Evolutionary conservation across 176 grass and related monocot genomes (phyloP).

Genomic region (Tillandsia leiboldiana): DNA sequence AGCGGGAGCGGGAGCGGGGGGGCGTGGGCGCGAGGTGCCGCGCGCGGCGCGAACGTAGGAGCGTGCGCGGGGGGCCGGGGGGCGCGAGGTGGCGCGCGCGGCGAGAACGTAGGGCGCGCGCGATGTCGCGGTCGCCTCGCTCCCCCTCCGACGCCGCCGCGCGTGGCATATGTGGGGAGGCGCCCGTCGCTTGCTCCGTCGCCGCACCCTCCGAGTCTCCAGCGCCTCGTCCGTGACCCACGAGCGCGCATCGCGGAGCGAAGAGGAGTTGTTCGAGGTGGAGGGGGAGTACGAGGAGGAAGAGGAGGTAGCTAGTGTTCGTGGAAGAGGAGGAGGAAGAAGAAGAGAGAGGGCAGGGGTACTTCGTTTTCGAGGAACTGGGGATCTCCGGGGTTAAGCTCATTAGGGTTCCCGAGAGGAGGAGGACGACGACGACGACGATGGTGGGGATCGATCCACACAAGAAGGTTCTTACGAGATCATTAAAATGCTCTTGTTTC

Average conservation of each 20-base stretch:
- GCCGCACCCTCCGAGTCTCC: constrained; percentile 28
- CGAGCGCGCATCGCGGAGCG: background rate
- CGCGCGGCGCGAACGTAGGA: background rate
- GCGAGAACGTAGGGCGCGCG: constrained; percentile 3
- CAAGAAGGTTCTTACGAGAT: constrained; percentile 20
- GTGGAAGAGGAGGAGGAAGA: constrained; percentile 8
- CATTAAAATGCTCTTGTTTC: background rate
- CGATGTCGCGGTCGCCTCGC: background rate
- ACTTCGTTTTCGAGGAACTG: constrained; percentile 13
- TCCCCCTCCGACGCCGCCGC: background rate
- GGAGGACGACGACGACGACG: background rate
- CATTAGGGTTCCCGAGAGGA: constrained; percentile 11
- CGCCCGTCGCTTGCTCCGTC: constrained; percentile 36
- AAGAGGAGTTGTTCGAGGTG: constrained; percentile 12
- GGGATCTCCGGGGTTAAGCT: constrained; percentile 22
- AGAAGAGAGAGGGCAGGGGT: background rate
- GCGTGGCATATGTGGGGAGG: background rate
- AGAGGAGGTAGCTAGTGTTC: constrained; percentile 1
- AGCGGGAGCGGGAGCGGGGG: background rate
- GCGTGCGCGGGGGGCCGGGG: background rate
- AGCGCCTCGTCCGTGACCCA: constrained; percentile 21
- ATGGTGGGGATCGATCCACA: constrained; percentile 25
- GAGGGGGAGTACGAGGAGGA: constrained; percentile 17
- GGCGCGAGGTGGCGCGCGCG: background rate
- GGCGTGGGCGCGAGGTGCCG: background rate